Evolutionary conservation across 768 basidiomycete species (phyloP), one percentile per base, ranked within the genome.

Genomic region (Hysterangium stoloniferum): DNA sequence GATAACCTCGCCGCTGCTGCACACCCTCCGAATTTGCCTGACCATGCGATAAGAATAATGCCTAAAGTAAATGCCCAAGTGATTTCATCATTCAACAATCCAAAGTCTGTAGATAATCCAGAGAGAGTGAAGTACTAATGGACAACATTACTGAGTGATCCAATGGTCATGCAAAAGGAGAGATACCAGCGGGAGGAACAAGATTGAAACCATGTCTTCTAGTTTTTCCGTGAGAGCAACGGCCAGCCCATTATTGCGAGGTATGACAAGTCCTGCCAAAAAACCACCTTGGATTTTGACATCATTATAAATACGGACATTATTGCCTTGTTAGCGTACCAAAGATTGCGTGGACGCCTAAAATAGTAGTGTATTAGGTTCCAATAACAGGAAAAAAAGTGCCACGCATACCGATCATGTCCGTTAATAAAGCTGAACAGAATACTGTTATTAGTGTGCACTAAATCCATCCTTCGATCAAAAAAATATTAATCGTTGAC

Each of bases 131-230:
- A 98, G 68, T 97, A 98, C 82, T 89, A 45, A 13, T 22, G n/a
- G 24, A 28, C 28, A 43, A 24, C 58, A 32, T 37, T 34, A 44
- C 33, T 4, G 13, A 33, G 4, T 15, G 27, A 40, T 43, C 15
- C 6, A 19, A 22, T 45, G 34, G 9, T 22, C 27, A 28, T 5
- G 6, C 20, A 29, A 25, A 15, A 51, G 45, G 31, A 28, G 1
- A 33, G n/a, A 45, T 60, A 89, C 87, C 45, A 95, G 69, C 3
- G 93, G 93, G 11, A 96, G 68, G 67, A 96, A 94, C 37, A 94
- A 81, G 53, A 94, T 84, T 0, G 87, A 68, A 2, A 94, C 87
- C 77, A 95, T 82, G 66, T 97, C 95, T 67, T 99, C 96, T n/a
- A 98, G 69, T 61, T 95, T 97, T 59, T 95, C 90, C 0, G 89